phyloP scores from a whole-genome alignment of 768 basidiomycete species.

The Sporobolomyces pararoseus region DNA sequence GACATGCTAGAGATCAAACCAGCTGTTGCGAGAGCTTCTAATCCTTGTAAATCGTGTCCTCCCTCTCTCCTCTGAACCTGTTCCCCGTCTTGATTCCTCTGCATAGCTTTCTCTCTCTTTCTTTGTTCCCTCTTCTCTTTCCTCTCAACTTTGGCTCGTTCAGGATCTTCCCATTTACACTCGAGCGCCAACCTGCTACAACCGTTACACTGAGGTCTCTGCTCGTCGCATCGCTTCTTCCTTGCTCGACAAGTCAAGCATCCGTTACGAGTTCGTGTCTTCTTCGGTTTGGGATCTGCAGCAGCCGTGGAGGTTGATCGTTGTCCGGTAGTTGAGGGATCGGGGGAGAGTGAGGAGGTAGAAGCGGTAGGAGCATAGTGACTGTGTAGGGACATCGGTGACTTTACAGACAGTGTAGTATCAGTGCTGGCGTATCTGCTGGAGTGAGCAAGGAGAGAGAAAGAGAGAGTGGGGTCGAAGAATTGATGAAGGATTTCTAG shows the following conservation, averaged over 20 bases:
- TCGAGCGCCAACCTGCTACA: slow-evolving; percentile 5
- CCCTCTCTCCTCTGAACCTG: neutral
- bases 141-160: slow-evolving; percentile 6
- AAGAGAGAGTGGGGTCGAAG: neutral
- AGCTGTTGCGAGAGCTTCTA: slow-evolving; percentile 12
- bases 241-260: slow-evolving; percentile 16
- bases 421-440: no score
- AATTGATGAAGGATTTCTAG: neutral
- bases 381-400: no score
- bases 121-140: slow-evolving; percentile 7
- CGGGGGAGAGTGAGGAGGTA: neutral
- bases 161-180: slow-evolving; percentile 23
- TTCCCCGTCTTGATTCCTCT: neutral
- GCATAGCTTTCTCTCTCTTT: neutral
- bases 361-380: neutral
- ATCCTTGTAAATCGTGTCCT: neutral
- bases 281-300: no score
- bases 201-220: neutral
- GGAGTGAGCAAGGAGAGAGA: neutral
- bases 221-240: slow-evolving; percentile 20
- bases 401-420: no score
- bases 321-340: neutral
- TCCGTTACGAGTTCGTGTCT: slow-evolving; percentile 16
- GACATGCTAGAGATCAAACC: slow-evolving; percentile 15
- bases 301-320: no score